Evolutionary conservation across 163 green algal species (phyloP).

Genomic region (Scenedesmus sp.): DNA sequence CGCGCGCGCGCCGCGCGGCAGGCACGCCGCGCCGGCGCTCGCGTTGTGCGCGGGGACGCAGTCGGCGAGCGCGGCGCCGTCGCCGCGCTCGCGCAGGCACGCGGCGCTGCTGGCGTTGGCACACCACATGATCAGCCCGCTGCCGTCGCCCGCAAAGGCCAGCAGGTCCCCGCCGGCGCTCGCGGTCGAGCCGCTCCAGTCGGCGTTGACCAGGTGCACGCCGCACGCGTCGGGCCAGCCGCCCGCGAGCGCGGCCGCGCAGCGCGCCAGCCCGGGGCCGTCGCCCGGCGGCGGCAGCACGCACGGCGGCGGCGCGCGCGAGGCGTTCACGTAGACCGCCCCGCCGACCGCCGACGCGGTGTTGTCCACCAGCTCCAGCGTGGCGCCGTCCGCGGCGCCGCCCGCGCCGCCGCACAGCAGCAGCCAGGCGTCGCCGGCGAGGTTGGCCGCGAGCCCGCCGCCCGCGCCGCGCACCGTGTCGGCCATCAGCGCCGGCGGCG

Average conservation of each 20-base stretch:
- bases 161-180: neutral
- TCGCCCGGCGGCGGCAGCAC: neutral
- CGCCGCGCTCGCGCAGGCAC: neutral
- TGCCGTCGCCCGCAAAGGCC: neutral
- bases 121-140: neutral
- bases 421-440: slow-evolving; percentile 5
- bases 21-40: too few species aligned
- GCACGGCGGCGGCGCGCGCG: neutral
- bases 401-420: neutral
- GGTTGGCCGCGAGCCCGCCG: slow-evolving; percentile 9
- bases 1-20: neutral
- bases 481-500: neutral
- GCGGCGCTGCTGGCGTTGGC: neutral
- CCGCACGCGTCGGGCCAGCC: neutral
- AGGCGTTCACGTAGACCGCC: slow-evolving; percentile 4
- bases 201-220: neutral
- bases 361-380: neutral
- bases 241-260: neutral
- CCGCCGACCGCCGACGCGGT: neutral
- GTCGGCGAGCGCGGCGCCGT: neutral
- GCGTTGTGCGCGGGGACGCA: too few species aligned
- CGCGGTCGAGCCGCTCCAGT: neutral
- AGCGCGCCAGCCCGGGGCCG: neutral
- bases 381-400: neutral
- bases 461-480: neutral